Conservation (phyloP, 2,329 filamentous ascomycete species). For the Teratosphaeria destructans region DNA sequence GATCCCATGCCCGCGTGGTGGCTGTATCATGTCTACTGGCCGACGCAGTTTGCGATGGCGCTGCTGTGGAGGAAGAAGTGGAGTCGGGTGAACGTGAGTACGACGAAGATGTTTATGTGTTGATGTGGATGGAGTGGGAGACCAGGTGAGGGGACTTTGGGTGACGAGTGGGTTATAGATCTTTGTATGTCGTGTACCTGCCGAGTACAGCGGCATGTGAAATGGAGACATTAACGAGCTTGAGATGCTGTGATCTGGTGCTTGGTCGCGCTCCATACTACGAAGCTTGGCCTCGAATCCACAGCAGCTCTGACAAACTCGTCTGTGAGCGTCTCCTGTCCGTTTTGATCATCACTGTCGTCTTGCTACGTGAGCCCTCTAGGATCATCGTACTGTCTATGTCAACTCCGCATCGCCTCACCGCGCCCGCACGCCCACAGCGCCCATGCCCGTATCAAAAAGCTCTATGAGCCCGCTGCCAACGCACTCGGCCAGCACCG, state of each 20-base stretch:
- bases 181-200: neutral
- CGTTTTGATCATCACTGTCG: no score
- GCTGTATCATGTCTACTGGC: constrained; percentile 46
- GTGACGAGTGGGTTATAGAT: neutral
- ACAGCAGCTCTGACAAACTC: no score
- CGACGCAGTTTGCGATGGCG: constrained; percentile 38
- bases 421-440: constrained; percentile 45
- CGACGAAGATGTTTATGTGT: constrained; percentile 47
- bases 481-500: constrained; percentile 60
- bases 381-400: neutral
- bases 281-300: no score
- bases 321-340: no score
- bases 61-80: constrained; percentile 42
- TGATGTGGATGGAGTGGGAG: neutral
- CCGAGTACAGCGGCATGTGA: neutral
- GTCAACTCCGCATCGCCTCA: constrained; percentile 3
- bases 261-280: no score
- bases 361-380: no score
- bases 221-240: no score
- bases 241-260: no score
- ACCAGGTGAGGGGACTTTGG: neutral
- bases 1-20: constrained; percentile 43
- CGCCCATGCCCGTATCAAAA: constrained; percentile 67
- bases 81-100: constrained; percentile 60
- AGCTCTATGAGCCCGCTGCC: constrained; percentile 61